These are phyloP conservation scores for Hypoxylon subgilvum DNA, from an alignment of 495 filamentous ascomycete species.

Conservation along the genomic window DNA sequence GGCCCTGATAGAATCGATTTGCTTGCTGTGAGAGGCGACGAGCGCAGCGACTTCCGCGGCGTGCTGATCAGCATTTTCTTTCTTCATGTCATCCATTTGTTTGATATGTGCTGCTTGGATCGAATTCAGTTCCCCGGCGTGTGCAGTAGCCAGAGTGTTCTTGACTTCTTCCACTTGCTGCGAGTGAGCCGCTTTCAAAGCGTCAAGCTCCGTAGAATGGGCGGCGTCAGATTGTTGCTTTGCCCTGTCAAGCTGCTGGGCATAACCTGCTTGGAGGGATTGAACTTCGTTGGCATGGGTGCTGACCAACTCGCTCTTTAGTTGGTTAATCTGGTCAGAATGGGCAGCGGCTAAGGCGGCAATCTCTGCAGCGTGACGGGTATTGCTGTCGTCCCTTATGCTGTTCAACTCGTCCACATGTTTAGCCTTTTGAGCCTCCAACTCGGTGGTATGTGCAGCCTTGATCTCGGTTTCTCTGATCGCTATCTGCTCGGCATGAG, in stretches of 20 bases:
- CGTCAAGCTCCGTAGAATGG: conserved; percentile 47
- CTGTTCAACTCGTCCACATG: conserved; percentile 44
- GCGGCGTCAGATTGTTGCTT: conserved; percentile 35
- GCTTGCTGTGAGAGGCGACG: conserved; percentile 27
- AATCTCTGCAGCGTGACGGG: conserved; percentile 31
- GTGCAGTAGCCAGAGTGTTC: conserved; percentile 33
- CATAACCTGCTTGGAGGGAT: conserved; percentile 48
- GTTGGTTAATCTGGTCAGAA: conserved; percentile 39
- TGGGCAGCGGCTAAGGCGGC: conserved; percentile 35
- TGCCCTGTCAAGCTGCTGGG: conserved; percentile 45
- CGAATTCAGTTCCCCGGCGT: conserved; percentile 44
- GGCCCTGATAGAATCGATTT: conserved; percentile 33
- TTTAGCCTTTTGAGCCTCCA: conserved; percentile 38
- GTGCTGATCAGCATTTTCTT: conserved; percentile 15
- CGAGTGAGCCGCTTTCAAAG: conserved; percentile 46
- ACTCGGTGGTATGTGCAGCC: conserved; percentile 30
- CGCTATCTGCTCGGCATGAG: conserved; percentile 31
- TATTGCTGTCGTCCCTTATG: conserved; percentile 42
- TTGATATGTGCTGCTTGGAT: conserved; percentile 48
- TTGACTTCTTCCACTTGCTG: conserved; percentile 41
- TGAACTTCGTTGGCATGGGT: conserved; percentile 54
- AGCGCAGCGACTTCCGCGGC: conserved; percentile 26
- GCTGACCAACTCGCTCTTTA: conserved; percentile 52
- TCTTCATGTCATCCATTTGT: conserved; percentile 38
- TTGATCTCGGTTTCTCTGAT: conserved; percentile 36